Base-by-base conservation (phyloP, 78 protist genomes). In the Diacronema lutheri region DNA sequence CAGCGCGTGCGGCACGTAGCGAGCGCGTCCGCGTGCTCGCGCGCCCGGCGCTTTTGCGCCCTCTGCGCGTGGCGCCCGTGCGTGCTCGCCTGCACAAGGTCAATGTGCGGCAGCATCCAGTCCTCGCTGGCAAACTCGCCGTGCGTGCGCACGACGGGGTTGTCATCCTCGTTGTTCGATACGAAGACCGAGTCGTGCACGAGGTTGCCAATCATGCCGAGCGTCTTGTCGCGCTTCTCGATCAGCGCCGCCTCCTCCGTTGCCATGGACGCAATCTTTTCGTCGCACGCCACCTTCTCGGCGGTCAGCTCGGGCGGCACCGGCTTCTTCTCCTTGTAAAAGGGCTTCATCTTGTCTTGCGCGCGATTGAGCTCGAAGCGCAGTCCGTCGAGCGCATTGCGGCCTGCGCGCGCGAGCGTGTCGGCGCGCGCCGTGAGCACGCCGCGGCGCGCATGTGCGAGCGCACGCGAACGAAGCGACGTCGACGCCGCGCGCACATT, bases 151-250 rank as follows among this genome's bases (percentile, higher is more conserved):
- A 84, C 86, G 35, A 83, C 87, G 19, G 9, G 38, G 87, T 84
- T 74, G 80, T 85, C 29, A 38, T 92, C 94, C 85, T 97, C 99
- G 66, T 95, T 88, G 71, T 92, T 41, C 56, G 57, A 37, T n/a
- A 93, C 86, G n/a, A 93, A 94, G 25, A 94, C 98, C 10, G 89
- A 50, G 25, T 92, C 97, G 82, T 94, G 96, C 14, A 97, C 98
- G 40, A 97, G 35, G 85, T 97, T 97, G 13, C 99, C 99, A 40
- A 97, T 62, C 25, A 0, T 0, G 55, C 73, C 88, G 56, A 94
- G 66, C 50, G 44, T n/a, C 38, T 31, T 12, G 79, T 81, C 83
- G 79, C 38, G 58, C 58, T 50, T 80, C 26, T 3, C 21, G 55
- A 89, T 65, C 9, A 26, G 46, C 72, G 60, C 84, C 86, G 88